A percentile compares a stretch with the other conserved stretches of the same genome.
These are phyloP conservation scores for Strigomonas culicis DNA, from an alignment of 208 protist genomes.

Conservation along the genomic window DNA sequence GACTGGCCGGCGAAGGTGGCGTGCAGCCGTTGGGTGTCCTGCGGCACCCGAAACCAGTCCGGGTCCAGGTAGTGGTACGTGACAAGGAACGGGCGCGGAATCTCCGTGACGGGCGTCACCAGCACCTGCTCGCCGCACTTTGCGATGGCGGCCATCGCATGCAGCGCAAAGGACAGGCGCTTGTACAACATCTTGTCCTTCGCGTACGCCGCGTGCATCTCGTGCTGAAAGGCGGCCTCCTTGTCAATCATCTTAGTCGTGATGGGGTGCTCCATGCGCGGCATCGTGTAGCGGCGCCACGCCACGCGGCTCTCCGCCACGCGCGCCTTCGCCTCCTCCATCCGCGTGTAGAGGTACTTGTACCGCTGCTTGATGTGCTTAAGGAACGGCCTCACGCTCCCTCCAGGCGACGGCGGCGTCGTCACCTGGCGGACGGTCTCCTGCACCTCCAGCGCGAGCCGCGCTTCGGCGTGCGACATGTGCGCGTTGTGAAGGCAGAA, in stretches of 20 bases:
- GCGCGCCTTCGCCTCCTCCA: conserved; percentile 5
- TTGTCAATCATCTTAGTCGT: neutral
- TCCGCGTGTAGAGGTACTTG: conserved; percentile 11
- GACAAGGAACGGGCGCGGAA: neutral
- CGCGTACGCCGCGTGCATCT: neutral
- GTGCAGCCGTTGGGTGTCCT: neutral
- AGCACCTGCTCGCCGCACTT: too few relatives aligned
- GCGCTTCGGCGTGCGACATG: conserved; percentile 15
- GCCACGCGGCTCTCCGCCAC: conserved; percentile 5
- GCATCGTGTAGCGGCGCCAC: conserved; percentile 1
- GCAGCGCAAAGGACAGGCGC: too few relatives aligned
- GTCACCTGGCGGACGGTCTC: conserved; percentile 1
- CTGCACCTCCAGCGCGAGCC: conserved; percentile 14
- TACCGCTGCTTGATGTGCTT: conserved; percentile 11
- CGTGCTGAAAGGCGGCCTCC: neutral
- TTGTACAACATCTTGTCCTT: conserved; percentile 4
- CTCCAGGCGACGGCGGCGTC: conserved; percentile 12
- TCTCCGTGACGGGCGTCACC: neutral
- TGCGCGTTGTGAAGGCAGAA: conserved; percentile 12
- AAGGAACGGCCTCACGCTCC: conserved; percentile 19
- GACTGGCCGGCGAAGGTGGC: conserved; percentile 3
- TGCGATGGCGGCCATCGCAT: too few relatives aligned
- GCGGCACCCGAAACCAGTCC: neutral
- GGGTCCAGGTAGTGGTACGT: neutral
- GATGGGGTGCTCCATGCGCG: neutral